phyloP scores from a whole-genome alignment of 1,284 basidiomycete species.

The Tilletia horrida region DNA sequence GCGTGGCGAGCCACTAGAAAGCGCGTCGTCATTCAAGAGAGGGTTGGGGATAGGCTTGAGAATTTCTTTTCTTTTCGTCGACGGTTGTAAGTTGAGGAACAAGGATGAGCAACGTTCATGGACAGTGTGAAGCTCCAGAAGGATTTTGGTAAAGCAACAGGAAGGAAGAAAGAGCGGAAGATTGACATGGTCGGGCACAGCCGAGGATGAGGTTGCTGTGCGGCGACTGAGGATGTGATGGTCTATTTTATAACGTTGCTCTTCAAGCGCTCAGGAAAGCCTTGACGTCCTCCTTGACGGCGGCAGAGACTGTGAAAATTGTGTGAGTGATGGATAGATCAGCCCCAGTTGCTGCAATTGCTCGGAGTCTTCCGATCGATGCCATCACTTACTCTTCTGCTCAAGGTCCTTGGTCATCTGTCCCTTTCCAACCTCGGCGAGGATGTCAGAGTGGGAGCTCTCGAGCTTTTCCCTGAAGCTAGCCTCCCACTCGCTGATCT shows the following conservation, averaged over 20 bases:
- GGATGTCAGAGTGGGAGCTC: slow-evolving; percentile 49
- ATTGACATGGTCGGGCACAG: not conserved
- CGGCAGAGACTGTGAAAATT: not conserved
- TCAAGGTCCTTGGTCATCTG: slow-evolving; percentile 83
- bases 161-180: too few relatives aligned
- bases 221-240: not conserved
- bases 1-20: too few relatives aligned
- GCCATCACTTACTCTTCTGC: slow-evolving; percentile 64
- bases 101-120: too few relatives aligned
- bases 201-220: not conserved
- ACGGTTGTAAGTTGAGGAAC: too few relatives aligned
- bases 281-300: slow-evolving; percentile 47
- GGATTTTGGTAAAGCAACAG: too few relatives aligned
- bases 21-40: too few relatives aligned
- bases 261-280: slow-evolving; percentile 46
- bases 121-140: too few relatives aligned
- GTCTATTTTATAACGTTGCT: not conserved
- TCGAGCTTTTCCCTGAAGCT: slow-evolving; percentile 74
- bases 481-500: slow-evolving; percentile 90
- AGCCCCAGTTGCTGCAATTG: too few relatives aligned
- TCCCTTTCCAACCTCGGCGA: slow-evolving; percentile 70
- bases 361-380: too few relatives aligned
- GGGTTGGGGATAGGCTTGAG: too few relatives aligned
- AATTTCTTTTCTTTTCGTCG: too few relatives aligned
- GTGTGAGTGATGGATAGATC: not conserved